Percentiles rank a stretch among this genome's conserved stretches.
Evolutionary conservation across 225 moss, liverwort and hornwort genomes (phyloP).

Genomic region (Lunularia cruciata): DNA sequence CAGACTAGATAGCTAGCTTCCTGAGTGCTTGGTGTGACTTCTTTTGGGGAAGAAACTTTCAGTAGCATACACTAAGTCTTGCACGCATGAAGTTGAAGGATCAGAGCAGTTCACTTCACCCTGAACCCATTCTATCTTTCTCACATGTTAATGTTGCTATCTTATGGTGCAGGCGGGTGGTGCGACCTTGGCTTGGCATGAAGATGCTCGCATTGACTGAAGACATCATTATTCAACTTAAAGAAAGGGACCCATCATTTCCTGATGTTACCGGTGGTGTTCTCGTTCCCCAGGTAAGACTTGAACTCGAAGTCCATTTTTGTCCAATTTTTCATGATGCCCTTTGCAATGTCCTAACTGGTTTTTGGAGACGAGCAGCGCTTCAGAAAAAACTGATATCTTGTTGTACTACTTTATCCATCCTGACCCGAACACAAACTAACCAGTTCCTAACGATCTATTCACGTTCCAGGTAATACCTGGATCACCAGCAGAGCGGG

Average conservation of each 20-base stretch:
- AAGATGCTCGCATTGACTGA: conserved; percentile 88
- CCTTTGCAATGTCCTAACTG: too few species aligned
- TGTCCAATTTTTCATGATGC: too few species aligned
- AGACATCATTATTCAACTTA: conserved; percentile 70
- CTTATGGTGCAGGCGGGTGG: conserved; percentile 60
- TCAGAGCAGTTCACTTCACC: background rate
- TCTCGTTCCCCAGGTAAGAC: conserved; percentile 73
- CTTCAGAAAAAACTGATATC: background rate
- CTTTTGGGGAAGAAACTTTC: too few species aligned
- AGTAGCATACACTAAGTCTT: too few species aligned
- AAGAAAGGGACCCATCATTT: conserved; percentile 69
- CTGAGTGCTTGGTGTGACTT: too few species aligned
- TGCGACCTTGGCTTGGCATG: conserved; percentile 97
- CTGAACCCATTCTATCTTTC: too few species aligned
- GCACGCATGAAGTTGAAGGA: background rate
- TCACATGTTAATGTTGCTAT: background rate
- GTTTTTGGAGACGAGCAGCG: too few species aligned
- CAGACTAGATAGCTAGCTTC: too few species aligned
- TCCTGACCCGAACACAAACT: too few species aligned
- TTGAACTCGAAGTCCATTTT: background rate
- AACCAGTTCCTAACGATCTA: background rate
- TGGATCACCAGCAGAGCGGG: conserved; percentile 82
- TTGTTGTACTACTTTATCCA: too few species aligned
- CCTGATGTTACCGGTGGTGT: conserved; percentile 73
- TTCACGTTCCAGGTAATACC: conserved; percentile 65